Conservation (phyloP, 2,329 filamentous ascomycete genomes). For the Furcasterigmium sp. region DNA sequence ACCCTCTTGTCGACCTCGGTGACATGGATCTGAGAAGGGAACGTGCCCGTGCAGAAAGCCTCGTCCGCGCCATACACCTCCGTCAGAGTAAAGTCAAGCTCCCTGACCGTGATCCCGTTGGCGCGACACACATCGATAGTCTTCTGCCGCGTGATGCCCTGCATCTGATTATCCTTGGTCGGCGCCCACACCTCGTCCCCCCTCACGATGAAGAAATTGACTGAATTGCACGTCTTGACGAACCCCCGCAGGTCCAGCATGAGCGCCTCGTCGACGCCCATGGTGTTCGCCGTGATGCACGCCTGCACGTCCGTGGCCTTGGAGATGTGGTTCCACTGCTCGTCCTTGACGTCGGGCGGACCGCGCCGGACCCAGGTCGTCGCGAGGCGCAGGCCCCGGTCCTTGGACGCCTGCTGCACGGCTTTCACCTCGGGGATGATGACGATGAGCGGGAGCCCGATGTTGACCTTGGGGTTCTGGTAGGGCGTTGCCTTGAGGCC, state of each 20-base stretch:
- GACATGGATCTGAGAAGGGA: constrained; percentile 20
- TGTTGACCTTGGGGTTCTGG: constrained; percentile 20
- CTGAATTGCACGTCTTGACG: constrained; percentile 25
- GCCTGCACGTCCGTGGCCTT: constrained; percentile 24
- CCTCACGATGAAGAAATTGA: constrained; percentile 26
- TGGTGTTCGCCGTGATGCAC: constrained; percentile 21
- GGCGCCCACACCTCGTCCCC: constrained; percentile 23
- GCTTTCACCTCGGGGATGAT: constrained; percentile 22
- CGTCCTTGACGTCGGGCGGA: constrained; percentile 23
- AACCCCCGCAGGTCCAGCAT: constrained; percentile 22
- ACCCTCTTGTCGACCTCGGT: constrained; percentile 16
- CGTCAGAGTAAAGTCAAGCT: constrained; percentile 21
- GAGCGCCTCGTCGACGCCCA: constrained; percentile 22
- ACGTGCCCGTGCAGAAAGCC: constrained; percentile 23
- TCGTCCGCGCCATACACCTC: constrained; percentile 24
- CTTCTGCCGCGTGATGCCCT: constrained; percentile 22
- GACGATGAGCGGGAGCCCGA: constrained; percentile 21
- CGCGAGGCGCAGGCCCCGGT: constrained; percentile 16
- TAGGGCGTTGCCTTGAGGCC: constrained; percentile 20
- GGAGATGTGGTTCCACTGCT: constrained; percentile 24
- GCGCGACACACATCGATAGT: constrained; percentile 22
- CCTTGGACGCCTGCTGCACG: constrained; percentile 14
- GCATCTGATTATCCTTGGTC: constrained; percentile 24
- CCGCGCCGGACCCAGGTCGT: constrained; percentile 22
- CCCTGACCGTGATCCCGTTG: constrained; percentile 16